phyloP scores from a whole-genome alignment of 495 filamentous ascomycete genomes.

The Eremomyces bilateralis region DNA sequence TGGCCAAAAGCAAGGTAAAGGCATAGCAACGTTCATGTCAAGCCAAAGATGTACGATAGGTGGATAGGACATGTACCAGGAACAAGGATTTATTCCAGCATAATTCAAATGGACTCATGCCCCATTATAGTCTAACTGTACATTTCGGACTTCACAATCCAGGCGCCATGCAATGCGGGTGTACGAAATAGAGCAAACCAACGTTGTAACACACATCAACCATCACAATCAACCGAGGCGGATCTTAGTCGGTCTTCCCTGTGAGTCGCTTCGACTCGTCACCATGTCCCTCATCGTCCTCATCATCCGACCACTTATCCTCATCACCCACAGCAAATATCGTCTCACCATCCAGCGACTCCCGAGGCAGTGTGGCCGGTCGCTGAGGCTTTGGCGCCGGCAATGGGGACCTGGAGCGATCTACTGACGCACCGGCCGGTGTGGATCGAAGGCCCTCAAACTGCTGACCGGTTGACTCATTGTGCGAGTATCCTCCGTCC shows the following conservation, averaged over 20 bases:
- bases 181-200: too few relatives aligned
- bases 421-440: neutral
- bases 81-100: too few relatives aligned
- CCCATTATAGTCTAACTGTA: too few relatives aligned
- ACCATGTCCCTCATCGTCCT: constrained; percentile 31
- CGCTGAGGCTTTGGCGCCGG: constrained; percentile 21
- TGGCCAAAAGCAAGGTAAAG: too few relatives aligned
- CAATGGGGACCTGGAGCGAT: constrained; percentile 17
- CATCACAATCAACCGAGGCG: too few relatives aligned
- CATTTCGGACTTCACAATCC: too few relatives aligned
- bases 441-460: constrained; percentile 10
- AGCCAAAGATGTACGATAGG: too few relatives aligned
- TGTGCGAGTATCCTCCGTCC: constrained; percentile 8
- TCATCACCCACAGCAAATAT: constrained; percentile 80
- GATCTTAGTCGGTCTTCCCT: constrained; percentile 17
- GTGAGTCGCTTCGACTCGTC: constrained; percentile 44
- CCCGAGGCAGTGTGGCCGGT: constrained; percentile 22
- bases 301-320: constrained; percentile 53
- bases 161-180: too few relatives aligned
- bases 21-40: too few relatives aligned
- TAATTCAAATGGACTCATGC: too few relatives aligned
- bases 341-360: constrained; percentile 76
- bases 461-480: constrained; percentile 4
- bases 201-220: too few relatives aligned
- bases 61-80: too few relatives aligned